Base-by-base conservation (phyloP, 1,139 yeast species). In the Candida gigantensis region DNA sequence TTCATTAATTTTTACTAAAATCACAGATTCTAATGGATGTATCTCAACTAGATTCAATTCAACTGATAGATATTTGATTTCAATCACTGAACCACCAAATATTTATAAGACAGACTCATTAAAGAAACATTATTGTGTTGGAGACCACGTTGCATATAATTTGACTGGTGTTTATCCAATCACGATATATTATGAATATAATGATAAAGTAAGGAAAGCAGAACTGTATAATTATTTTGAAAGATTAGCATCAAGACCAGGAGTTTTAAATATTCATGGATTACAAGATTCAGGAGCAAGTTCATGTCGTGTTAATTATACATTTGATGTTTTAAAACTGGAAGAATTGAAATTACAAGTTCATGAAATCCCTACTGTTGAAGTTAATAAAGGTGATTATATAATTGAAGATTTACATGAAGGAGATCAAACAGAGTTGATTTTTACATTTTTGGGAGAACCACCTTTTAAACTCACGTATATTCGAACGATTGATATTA, bases 301-400 rank as follows among this genome's bases (percentile, higher is more conserved):
- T 16, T 77, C 77, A 41, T 92, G 98, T 60, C 54, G 73, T 30
- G 89, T 84, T 3, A 72, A 77, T 42, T 78, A 82, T 49, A 71
- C 78, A 2, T 47, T 54, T 5, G 55, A 67, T 2, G 56, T 62
- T 6, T 59, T 56, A 1, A 68, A 65, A 33, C 51, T 48, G 23
- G 65, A 70, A 4, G 74, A 67, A 10, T 61, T 84, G 42, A 60
- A 68, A 6, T 69, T 85, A 7, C 56, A 60, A 5, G 76, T 92
- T 11, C 90, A 87, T 51, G 88, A 84, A 21, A 72, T 90, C 26
- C 99, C 99, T 8, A 82, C 95, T 0, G 97, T 90, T n/a, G 89
- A 83, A 45, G 81, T 90, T 11, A 79, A 84, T 31, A 86, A 84
- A 50, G 95, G 95, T 27, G 83, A 81, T 39, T 70, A 78, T 17